phyloP scores from a whole-genome alignment of 345 rosid genomes.

The Tarenaya hassleriana region DNA sequence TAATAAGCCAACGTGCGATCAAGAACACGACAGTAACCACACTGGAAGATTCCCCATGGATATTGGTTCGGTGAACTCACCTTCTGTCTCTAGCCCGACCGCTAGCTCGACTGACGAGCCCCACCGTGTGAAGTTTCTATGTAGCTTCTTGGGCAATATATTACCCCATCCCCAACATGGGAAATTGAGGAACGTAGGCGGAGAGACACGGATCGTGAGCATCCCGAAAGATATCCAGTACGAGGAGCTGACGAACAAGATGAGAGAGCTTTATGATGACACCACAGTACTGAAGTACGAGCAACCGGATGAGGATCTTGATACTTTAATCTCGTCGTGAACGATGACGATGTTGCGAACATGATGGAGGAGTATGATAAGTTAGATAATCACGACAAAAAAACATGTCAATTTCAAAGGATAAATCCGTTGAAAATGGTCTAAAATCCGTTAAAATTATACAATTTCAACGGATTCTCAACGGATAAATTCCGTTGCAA shows the following conservation, averaged over 20 bases:
- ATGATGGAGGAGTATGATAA: constrained; percentile 99
- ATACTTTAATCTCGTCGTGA: constrained; percentile 89
- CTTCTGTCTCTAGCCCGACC: constrained; percentile 31
- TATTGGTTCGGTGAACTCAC: constrained; percentile 34
- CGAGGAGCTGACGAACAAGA: constrained; percentile 73
- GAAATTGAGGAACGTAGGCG: constrained; percentile 85
- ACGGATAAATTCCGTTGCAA: too few species aligned
- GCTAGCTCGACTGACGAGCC: constrained; percentile 57
- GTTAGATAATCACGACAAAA: too few species aligned
- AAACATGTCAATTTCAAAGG: too few species aligned
- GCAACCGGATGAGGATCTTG: constrained; percentile 99
- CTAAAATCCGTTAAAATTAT: too few species aligned
- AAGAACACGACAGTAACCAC: constrained; percentile 17
- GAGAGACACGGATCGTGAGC: constrained; percentile 86
- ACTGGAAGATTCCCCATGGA: constrained; percentile 44
- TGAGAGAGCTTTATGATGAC: constrained; percentile 83
- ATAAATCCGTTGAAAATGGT: too few species aligned
- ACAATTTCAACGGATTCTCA: too few species aligned
- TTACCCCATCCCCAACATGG: constrained; percentile 95
- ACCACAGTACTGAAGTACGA: constrained; percentile 77
- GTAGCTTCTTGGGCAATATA: constrained; percentile 89
- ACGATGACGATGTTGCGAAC: constrained; percentile 84
- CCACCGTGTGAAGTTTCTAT: constrained; percentile 71
- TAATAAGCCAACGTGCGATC: constrained; percentile 38
- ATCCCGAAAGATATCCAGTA: constrained; percentile 58